Percentiles rank a stretch among this genome's conserved stretches.
Evolutionary conservation across 1,139 yeast genomes (phyloP).

Genomic region (Petasospora fabianii): DNA sequence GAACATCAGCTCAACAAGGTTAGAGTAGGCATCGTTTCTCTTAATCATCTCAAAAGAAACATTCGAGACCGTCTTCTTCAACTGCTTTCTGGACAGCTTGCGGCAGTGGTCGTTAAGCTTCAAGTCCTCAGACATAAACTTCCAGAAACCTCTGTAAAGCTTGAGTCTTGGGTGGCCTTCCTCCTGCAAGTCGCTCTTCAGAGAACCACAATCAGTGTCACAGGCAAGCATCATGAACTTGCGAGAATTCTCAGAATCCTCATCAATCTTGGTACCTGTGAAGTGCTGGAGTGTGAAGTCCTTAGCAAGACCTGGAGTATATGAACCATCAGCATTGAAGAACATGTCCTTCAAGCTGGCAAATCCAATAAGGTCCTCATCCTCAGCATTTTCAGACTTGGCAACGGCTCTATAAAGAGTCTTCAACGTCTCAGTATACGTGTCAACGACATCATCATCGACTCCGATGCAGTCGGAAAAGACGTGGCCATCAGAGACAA

Average conservation of each 20-base stretch:
- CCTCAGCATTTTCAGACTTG: constrained; percentile 24
- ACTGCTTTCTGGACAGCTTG: constrained; percentile 42
- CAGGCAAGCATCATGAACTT: constrained; percentile 38
- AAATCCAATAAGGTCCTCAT: constrained; percentile 34
- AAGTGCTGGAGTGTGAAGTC: constrained; percentile 31
- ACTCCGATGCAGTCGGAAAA: constrained; percentile 59
- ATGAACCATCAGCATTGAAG: constrained; percentile 23
- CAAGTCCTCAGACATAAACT: constrained; percentile 58
- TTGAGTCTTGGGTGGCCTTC: constrained; percentile 46
- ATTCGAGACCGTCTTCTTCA: constrained; percentile 47
- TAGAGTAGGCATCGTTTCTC: constrained; percentile 62
- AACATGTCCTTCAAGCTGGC: constrained; percentile 37
- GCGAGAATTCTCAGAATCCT: constrained; percentile 35
- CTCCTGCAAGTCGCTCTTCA: constrained; percentile 33
- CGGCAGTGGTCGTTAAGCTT: constrained; percentile 38
- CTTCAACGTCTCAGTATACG: constrained; percentile 43
- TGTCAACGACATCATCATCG: constrained; percentile 50
- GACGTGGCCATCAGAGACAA: constrained; percentile 64
- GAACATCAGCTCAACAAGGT: constrained; percentile 54
- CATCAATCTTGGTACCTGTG: constrained; percentile 35
- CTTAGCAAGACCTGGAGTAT: constrained; percentile 13
- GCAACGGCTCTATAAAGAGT: constrained; percentile 37
- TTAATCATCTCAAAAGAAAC: constrained; percentile 64
- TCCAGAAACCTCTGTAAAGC: constrained; percentile 54
- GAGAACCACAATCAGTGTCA: constrained; percentile 38